Base-by-base conservation (phyloP, 148 eudicot species). In the Tetragonia tetragonoides region DNA sequence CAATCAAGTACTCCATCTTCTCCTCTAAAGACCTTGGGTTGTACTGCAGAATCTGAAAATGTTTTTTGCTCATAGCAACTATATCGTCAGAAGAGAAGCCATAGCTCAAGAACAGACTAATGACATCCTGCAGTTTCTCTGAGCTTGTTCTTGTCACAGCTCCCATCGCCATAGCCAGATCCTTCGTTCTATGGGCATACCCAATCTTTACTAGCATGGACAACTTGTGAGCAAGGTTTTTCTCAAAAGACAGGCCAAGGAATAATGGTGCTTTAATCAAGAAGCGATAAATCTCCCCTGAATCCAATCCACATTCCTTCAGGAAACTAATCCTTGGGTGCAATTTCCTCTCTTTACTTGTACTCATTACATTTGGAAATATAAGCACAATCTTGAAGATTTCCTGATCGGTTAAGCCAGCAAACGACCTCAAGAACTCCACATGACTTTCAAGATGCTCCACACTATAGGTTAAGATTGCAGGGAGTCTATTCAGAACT, bases 131-230 rank as follows among this genome's bases (percentile, higher is more conserved):
- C 78, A 95, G 61, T 76, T 91, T 90, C 87, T 87, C 90, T 83
- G 81, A 88, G 85, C 97, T 93, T 11, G 91, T 88, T 80, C 99
- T 84, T 16, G 96, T 91, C 77, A 86, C 91, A 42, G 97, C 97
- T 62, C 97, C 99, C 90, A 93, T 86, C 38, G 99, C 97, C 90
- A 87, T 76, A 38, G 90, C 99, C 78, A 95, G 75, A 67, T 91
- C 97, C 82, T 88, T 92, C 5, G 96, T 95, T 79, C 85, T 85
- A 79, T 90, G 69, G 64, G 78, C 84, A 71, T 92, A 92, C 41
- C 99, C 99, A 78, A 90, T 87, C 86, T 95, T 95, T 60, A 90
- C 77, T 83, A 95, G 65, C 80, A 95, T 81, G 12, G 86, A 87
- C 79, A 95, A 77, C 81, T 95, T 95, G 80, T 78, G 62, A 10